Conservation (phyloP, 129 eudicot species). For the Flaveria trinervia region DNA sequence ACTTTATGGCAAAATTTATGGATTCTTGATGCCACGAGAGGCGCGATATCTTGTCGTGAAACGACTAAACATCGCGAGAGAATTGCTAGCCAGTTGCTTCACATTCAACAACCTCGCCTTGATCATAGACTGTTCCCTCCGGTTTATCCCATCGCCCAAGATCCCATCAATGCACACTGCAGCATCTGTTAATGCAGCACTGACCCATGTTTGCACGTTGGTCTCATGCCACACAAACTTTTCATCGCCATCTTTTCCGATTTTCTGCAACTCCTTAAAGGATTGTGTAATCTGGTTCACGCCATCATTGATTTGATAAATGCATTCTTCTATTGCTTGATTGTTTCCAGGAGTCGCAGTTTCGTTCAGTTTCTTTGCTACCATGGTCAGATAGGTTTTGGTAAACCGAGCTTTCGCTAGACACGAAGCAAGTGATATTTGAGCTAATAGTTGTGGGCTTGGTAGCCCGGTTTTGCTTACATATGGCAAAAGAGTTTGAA, state of each 20-base stretch:
- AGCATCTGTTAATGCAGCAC: slow-evolving; percentile 72
- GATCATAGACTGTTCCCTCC: slow-evolving; percentile 8
- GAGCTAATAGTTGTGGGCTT: slow-evolving; percentile 55
- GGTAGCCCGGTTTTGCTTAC: slow-evolving; percentile 28
- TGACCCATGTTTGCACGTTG: slow-evolving; percentile 63
- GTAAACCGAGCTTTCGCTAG: slow-evolving; percentile 51
- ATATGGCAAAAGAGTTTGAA: slow-evolving; percentile 39
- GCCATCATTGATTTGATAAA: slow-evolving; percentile 54
- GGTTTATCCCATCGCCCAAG: neutral
- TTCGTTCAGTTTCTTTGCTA: slow-evolving; percentile 39
- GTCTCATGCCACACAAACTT: slow-evolving; percentile 62
- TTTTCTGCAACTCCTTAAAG: slow-evolving; percentile 47
- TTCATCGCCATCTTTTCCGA: slow-evolving; percentile 35
- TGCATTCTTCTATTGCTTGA: slow-evolving; percentile 51
- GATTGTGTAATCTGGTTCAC: slow-evolving; percentile 60
- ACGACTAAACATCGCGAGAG: slow-evolving; percentile 47
- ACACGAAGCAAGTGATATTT: slow-evolving; percentile 53
- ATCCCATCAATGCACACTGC: slow-evolving; percentile 57
- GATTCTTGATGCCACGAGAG: slow-evolving; percentile 37
- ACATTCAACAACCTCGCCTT: slow-evolving; percentile 45
- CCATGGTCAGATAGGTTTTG: slow-evolving; percentile 40
- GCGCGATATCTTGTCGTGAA: slow-evolving; percentile 44
- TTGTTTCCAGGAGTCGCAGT: slow-evolving; percentile 35
- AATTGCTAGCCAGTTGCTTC: slow-evolving; percentile 45
- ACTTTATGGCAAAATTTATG: neutral